Conservation (phyloP, 2,329 filamentous ascomycete genomes). For the Botrytis deweyae region DNA sequence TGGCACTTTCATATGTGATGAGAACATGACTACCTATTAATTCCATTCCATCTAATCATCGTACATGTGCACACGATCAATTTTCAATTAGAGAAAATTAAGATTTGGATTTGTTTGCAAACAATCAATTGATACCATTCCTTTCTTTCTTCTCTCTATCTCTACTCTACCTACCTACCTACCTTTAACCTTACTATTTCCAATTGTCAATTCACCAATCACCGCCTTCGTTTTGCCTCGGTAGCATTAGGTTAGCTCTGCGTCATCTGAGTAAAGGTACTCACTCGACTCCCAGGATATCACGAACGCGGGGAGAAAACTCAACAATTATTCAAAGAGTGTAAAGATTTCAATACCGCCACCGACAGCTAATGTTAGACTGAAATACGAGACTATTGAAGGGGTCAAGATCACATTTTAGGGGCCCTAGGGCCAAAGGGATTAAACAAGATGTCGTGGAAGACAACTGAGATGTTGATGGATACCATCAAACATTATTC, state of each 20-base stretch:
- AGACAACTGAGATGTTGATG: slow-evolving; percentile 85
- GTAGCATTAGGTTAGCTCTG: slow-evolving; percentile 19
- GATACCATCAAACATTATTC: slow-evolving; percentile 97
- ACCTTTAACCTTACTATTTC: background rate
- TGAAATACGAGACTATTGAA: slow-evolving; percentile 24
- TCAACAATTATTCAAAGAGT: slow-evolving; percentile 10
- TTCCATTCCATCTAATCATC: background rate
- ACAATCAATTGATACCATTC: slow-evolving; percentile 13
- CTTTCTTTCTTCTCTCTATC: background rate
- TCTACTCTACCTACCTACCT: background rate
- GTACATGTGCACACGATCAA: slow-evolving; percentile 2
- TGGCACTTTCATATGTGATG: background rate
- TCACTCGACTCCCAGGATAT: slow-evolving; percentile 5
- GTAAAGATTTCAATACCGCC: background rate
- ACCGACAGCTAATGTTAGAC: slow-evolving; percentile 26
- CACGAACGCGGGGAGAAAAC: slow-evolving; percentile 21
- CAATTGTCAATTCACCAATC: background rate
- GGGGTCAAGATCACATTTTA: slow-evolving; percentile 27
- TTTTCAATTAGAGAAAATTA: background rate
- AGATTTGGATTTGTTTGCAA: slow-evolving; percentile 10
- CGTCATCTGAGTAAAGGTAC: slow-evolving; percentile 19
- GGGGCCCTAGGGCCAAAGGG: slow-evolving; percentile 36
- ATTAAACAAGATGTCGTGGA: slow-evolving; percentile 78
- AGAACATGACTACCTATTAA: background rate
- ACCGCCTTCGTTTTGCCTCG: slow-evolving; percentile 18